A percentile compares a stretch with the other conserved stretches of the same genome.
Conservation (phyloP, 345 rosid species). For the Theobroma cacao region DNA sequence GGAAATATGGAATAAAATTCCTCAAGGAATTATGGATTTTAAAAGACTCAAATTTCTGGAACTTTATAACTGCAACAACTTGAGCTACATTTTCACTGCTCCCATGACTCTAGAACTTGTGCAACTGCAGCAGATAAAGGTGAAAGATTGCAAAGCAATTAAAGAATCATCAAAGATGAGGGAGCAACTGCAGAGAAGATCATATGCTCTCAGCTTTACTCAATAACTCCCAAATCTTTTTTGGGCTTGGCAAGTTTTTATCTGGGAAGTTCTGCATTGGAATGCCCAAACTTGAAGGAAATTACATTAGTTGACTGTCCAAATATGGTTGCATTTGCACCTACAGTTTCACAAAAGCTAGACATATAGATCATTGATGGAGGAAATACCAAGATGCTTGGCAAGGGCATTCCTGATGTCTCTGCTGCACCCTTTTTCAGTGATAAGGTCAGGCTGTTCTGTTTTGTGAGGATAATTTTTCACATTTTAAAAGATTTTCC, state of each 20-base stretch:
- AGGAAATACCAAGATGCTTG: not conserved
- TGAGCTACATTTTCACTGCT: not conserved
- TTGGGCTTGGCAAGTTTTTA: not conserved
- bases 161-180: slow-evolving; percentile 1
- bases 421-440: not conserved
- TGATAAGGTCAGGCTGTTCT: slow-evolving; percentile 1
- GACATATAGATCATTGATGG: not conserved
- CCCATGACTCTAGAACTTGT: not conserved
- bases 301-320: not conserved
- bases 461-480: not conserved
- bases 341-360: not conserved
- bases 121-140: not conserved
- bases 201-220: not conserved
- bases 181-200: not conserved
- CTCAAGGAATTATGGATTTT: not conserved
- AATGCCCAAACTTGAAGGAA: not conserved
- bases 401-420: not conserved
- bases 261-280: not conserved
- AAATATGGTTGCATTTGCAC: not conserved
- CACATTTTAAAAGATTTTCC: not conserved
- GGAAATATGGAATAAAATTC: slow-evolving; percentile 3
- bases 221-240: not conserved
- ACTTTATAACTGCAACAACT: not conserved
- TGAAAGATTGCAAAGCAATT: not conserved
- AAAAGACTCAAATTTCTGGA: slow-evolving; percentile 2